phyloP scores from a whole-genome alignment of 1,139 yeast species.

The Nakaseomyces sp. region DNA sequence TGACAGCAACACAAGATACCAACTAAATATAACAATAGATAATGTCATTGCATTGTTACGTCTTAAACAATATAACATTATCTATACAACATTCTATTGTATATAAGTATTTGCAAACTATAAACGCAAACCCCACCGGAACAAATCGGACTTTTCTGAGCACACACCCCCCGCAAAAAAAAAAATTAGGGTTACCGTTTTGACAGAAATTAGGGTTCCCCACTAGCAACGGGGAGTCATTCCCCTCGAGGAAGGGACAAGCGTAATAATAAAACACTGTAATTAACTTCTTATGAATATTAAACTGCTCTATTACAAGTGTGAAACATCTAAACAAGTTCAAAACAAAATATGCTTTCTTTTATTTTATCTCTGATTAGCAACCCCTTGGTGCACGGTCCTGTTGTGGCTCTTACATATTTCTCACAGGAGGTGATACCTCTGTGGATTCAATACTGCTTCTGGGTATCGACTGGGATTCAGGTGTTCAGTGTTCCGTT shows the following conservation, averaged over 20 bases:
- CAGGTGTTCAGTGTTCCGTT: conserved; percentile 2
- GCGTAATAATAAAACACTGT: too few relatives aligned
- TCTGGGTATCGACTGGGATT: conserved; percentile 1
- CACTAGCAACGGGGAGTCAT: neutral
- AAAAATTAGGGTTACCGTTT: neutral
- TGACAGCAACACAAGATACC: too few relatives aligned
- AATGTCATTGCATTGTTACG: too few relatives aligned
- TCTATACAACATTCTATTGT: too few relatives aligned
- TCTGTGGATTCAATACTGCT: neutral
- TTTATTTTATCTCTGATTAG: neutral
- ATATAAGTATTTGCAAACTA: too few relatives aligned
- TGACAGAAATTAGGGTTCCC: neutral
- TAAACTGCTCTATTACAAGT: neutral
- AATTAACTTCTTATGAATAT: too few relatives aligned
- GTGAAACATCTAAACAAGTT: neutral
- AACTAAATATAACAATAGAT: too few relatives aligned
- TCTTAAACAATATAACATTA: neutral
- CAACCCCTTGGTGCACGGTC: neutral
- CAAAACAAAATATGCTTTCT: neutral
- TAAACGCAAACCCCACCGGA: neutral
- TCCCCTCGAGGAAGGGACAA: neutral
- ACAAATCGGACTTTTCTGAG: neutral
- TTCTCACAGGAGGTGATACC: conserved; percentile 1
- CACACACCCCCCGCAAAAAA: neutral
- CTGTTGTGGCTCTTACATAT: conserved; percentile 1